Evolutionary conservation across 140 eudicot genomes (phyloP).

Genomic region (Ambrosia hybrid): DNA sequence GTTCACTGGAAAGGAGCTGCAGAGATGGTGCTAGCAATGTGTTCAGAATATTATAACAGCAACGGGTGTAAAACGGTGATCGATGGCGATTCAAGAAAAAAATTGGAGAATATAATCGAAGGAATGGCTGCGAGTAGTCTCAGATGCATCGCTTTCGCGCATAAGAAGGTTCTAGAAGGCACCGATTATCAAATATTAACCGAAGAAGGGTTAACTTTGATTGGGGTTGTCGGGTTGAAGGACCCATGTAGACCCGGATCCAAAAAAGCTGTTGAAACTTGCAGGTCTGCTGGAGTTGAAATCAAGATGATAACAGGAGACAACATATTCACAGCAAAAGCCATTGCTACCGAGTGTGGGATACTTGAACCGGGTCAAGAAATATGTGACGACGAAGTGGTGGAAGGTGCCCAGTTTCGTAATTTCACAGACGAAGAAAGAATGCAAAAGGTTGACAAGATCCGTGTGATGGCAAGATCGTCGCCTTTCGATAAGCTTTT

Average conservation of each 20-base stretch:
- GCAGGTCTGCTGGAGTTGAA: slow-evolving; percentile 71
- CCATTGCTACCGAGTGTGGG: slow-evolving; percentile 91
- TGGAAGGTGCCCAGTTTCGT: slow-evolving; percentile 77
- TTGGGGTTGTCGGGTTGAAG: slow-evolving; percentile 79
- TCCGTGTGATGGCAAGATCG: slow-evolving; percentile 89
- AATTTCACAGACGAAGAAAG: slow-evolving; percentile 69
- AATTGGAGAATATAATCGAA: slow-evolving; percentile 57
- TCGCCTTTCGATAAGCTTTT: slow-evolving; percentile 85
- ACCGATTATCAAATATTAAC: slow-evolving; percentile 27
- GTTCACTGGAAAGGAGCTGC: slow-evolving; percentile 98
- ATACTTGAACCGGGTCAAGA: slow-evolving; percentile 50
- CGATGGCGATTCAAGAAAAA: slow-evolving; percentile 36
- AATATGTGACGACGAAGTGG: slow-evolving; percentile 47
- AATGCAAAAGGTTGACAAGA: slow-evolving; percentile 47
- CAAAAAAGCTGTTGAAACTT: slow-evolving; percentile 64
- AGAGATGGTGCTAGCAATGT: slow-evolving; percentile 73
- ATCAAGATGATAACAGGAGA: slow-evolving; percentile 94
- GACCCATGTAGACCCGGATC: slow-evolving; percentile 91
- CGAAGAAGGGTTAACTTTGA: slow-evolving; percentile 54
- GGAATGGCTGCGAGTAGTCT: slow-evolving; percentile 97
- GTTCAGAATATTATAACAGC: slow-evolving; percentile 49
- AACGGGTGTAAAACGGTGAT: slow-evolving; percentile 39
- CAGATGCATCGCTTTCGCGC: slow-evolving; percentile 88
- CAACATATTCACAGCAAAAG: slow-evolving; percentile 88
- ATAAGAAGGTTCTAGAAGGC: slow-evolving; percentile 36